A percentile compares a stretch with the other conserved stretches of the same genome.
Conservation (phyloP, 148 eudicot genomes). For the Silene conica region DNA sequence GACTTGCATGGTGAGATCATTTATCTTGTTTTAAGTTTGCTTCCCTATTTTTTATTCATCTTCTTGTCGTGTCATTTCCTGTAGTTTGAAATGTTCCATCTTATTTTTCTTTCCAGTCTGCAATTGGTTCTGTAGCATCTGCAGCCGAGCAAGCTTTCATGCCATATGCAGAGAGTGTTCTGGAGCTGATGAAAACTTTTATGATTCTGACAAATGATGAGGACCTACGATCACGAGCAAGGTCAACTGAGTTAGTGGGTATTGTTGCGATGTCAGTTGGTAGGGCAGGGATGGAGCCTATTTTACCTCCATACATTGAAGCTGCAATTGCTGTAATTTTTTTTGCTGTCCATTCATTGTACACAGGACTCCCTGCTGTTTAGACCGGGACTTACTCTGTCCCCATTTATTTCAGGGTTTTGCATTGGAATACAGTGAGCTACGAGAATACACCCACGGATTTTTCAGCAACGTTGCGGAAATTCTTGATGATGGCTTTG, state of each 20-base stretch:
- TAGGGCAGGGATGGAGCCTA: conserved; percentile 80
- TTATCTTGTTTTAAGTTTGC: not conserved
- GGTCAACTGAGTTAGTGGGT: conserved; percentile 97
- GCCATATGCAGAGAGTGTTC: conserved; percentile 91
- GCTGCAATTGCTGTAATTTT: conserved; percentile 80
- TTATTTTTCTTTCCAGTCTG: conserved; percentile 54
- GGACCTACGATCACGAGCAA: conserved; percentile 82
- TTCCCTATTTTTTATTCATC: not conserved
- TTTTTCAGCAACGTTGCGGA: conserved; percentile 97
- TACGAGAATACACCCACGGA: conserved; percentile 96
- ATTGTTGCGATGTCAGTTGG: conserved; percentile 96
- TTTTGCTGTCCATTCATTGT: not conserved
- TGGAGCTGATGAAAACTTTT: conserved; percentile 83
- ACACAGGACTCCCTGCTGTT: conserved; percentile 3
- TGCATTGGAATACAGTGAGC: conserved; percentile 83
- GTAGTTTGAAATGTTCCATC: conserved; percentile 13
- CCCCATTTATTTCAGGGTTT: conserved; percentile 52
- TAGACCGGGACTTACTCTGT: conserved; percentile 6
- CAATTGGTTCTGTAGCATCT: conserved; percentile 93
- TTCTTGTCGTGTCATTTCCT: not conserved
- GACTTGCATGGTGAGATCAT: conserved; percentile 82
- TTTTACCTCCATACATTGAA: conserved; percentile 88
- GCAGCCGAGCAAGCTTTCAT: conserved; percentile 93
- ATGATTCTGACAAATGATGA: conserved; percentile 89
- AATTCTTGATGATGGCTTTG: conserved; percentile 84